Base-by-base conservation (phyloP, 768 basidiomycete species). In the Boletus coccyginus region DNA sequence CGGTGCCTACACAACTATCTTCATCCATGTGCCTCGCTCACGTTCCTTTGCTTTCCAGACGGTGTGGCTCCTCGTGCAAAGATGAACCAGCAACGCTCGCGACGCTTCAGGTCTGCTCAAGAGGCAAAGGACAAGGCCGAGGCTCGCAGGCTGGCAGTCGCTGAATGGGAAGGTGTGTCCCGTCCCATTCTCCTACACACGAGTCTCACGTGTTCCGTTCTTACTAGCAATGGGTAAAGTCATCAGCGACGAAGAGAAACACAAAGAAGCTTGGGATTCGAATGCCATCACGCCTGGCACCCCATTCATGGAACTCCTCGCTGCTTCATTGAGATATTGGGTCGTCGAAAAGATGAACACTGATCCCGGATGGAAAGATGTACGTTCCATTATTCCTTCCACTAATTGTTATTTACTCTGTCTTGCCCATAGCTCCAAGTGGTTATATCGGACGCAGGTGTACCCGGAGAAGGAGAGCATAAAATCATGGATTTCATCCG, bases 401-500 rank as follows among this genome's bases (percentile, higher is more conserved):
- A 31, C 19, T 10, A 7, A 35, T 14, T 36, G 10, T 50, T 51
- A 7, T 38, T 57, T 60, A 17, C 62, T 44, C 36, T 24, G 7
- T 46, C 27, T 27, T 24, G 24, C 24, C 27, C 31, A 3, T 62
- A 95, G 94, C 81, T 99, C 40, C 86, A 98, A 80, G 90, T 99
- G 50, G 86, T 98, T 61, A 92, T 99, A 53, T 99, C 97, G 7
- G 97, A 99, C 63, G 92, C 97, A 2, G 86, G 90, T 53, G 97
- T 98, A 13, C 96, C 97, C 1, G 97, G 97, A 63, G 97, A 99
- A 74, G 97, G 97, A 69, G 97, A 99, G 70, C 97, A 99, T 73
- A 99, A 99, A 77, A 98, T 99, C 60, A 98, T 99, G 94, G 97
- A 98, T 70, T 98, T 83, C 70, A 96, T 99, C 61, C 81, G 97